Conservation (phyloP, 495 filamentous ascomycete species). For the Chaetomidium leptoderma region DNA sequence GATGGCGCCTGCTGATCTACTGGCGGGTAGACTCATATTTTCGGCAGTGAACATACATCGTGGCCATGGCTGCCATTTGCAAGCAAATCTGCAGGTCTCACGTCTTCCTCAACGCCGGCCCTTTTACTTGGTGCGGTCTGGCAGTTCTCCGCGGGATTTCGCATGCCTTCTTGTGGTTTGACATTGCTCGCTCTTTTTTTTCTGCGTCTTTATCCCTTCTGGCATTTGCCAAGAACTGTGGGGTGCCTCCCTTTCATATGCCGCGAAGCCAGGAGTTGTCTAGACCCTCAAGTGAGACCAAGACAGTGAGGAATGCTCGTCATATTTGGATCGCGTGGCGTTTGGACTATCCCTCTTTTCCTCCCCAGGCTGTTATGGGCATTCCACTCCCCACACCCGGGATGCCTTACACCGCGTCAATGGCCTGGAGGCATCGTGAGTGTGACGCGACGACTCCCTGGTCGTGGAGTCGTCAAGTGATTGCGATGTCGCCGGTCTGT, state of each 20-base stretch:
- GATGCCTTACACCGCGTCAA: conserved; percentile 2
- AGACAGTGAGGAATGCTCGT: background rate
- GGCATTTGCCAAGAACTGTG: background rate
- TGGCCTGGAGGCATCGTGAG: background rate
- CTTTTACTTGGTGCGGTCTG: background rate
- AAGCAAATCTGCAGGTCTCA: background rate
- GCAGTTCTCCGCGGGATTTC: background rate
- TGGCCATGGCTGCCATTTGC: background rate
- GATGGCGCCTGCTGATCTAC: conserved; percentile 3
- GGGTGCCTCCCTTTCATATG: background rate
- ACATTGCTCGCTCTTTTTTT: background rate
- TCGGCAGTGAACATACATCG: background rate
- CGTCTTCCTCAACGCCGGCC: background rate
- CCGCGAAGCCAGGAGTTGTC: background rate
- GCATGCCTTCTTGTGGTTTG: background rate
- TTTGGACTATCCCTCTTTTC: background rate
- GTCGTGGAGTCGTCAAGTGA: background rate
- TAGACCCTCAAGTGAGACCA: background rate
- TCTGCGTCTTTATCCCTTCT: background rate
- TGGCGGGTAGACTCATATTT: background rate
- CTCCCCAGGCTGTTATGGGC: background rate
- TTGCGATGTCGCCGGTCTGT: background rate
- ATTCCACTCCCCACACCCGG: background rate
- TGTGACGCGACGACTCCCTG: background rate
- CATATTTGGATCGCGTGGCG: background rate